phyloP scores from a whole-genome alignment of 805 yeast species.

The Candida anglica region DNA sequence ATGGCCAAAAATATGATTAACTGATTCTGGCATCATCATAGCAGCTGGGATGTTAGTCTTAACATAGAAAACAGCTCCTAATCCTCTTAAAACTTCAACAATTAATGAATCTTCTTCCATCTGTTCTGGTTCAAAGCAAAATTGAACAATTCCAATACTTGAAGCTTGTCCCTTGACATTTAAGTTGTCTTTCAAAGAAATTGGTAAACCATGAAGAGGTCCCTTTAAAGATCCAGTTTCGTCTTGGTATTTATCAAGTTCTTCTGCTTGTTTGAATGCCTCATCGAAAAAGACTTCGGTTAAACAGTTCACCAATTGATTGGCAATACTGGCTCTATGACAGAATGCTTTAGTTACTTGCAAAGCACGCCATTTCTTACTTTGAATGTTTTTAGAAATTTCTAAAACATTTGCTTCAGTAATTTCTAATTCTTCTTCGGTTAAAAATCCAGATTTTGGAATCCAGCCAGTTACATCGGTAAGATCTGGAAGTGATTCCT shows the following conservation, averaged over 20 bases:
- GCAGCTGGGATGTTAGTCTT: conserved; percentile 54
- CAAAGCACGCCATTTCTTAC: conserved; percentile 34
- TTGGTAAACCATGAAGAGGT: conserved; percentile 28
- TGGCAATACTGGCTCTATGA: conserved; percentile 56
- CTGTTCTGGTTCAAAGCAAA: conserved; percentile 31
- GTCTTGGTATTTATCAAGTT: conserved; percentile 18
- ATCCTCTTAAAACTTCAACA: conserved; percentile 34
- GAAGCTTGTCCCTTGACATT: conserved; percentile 46
- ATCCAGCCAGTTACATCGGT: conserved; percentile 40
- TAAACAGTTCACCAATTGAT: conserved; percentile 45
- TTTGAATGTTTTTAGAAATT: conserved; percentile 24
- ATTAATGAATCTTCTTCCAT: conserved; percentile 33
- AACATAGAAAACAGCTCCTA: conserved; percentile 52
- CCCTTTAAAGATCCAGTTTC: conserved; percentile 15
- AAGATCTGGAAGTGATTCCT: conserved; percentile 23
- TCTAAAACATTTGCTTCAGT: conserved; percentile 28
- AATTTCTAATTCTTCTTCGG: conserved; percentile 33
- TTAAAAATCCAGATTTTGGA: conserved; percentile 23
- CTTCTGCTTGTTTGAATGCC: conserved; percentile 18
- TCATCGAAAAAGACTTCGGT: conserved; percentile 33
- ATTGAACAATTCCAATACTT: conserved; percentile 46
- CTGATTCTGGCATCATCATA: conserved; percentile 47
- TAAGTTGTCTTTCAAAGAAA: conserved; percentile 40
- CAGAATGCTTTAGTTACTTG: conserved; percentile 53
- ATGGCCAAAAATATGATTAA: conserved; percentile 41